phyloP scores from a whole-genome alignment of 768 basidiomycete species.

The Mycena filopes region DNA sequence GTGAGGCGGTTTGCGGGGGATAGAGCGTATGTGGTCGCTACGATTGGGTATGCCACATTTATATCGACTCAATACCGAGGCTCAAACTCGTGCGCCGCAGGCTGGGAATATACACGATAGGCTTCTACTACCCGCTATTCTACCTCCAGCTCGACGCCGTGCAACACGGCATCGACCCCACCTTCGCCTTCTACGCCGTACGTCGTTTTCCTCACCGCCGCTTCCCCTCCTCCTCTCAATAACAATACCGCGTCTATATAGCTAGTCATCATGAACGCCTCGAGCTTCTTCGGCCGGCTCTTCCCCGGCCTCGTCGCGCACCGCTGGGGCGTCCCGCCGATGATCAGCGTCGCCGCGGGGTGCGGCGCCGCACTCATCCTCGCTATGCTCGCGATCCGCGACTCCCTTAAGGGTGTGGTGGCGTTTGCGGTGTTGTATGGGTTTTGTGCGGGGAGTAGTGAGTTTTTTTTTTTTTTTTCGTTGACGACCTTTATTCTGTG shows the following conservation, averaged over 20 bases:
- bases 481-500: no score
- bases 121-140: slow-evolving; percentile 63
- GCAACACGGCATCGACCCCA: slow-evolving; percentile 54
- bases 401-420: slow-evolving; percentile 41
- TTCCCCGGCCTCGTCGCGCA: slow-evolving; percentile 47
- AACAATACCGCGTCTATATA: slow-evolving; percentile 35
- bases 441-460: slow-evolving; percentile 54
- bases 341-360: slow-evolving; percentile 44
- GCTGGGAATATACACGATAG: slow-evolving; percentile 47
- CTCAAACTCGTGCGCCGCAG: slow-evolving; percentile 32
- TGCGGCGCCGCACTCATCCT: slow-evolving; percentile 46
- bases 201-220: slow-evolving; percentile 12
- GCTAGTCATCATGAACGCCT: slow-evolving; percentile 51
- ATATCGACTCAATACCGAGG: not conserved
- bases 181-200: slow-evolving; percentile 69
- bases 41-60: slow-evolving; percentile 47
- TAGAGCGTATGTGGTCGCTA: slow-evolving; percentile 53
- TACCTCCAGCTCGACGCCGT: slow-evolving; percentile 67
- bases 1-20: slow-evolving; percentile 53
- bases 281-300: slow-evolving; percentile 49
- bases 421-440: slow-evolving; percentile 51
- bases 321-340: slow-evolving; percentile 40
- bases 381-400: slow-evolving; percentile 45
- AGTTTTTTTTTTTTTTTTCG: slow-evolving; percentile 31
- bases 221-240: not conserved